Evolutionary conservation across 2,329 filamentous ascomycete species (phyloP).

Genomic region (Xylariaceae sp.): DNA sequence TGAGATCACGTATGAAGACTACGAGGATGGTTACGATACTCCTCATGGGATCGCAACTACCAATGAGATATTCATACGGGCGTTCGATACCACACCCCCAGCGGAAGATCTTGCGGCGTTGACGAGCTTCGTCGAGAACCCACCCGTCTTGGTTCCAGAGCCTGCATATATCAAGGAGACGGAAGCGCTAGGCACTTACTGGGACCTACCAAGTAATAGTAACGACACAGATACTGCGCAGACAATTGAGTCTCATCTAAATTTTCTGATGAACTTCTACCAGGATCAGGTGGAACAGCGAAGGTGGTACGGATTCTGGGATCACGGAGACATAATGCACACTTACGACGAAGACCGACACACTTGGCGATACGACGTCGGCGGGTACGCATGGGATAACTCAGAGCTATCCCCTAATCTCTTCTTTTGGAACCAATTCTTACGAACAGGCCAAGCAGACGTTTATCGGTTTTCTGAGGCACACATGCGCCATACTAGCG

Average conservation of each 20-base stretch:
- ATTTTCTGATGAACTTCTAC: constrained; percentile 58
- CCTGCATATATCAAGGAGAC: constrained; percentile 50
- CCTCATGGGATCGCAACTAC: constrained; percentile 58
- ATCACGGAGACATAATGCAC: constrained; percentile 62
- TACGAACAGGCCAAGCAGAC: constrained; percentile 55
- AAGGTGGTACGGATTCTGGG: constrained; percentile 62
- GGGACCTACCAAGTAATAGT: constrained; percentile 40
- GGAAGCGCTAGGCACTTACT: constrained; percentile 54
- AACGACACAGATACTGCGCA: constrained; percentile 27
- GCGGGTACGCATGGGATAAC: constrained; percentile 65
- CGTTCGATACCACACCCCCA: constrained; percentile 51
- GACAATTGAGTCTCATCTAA: constrained; percentile 50
- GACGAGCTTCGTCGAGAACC: constrained; percentile 46
- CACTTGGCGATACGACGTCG: constrained; percentile 61
- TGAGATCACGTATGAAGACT: constrained; percentile 64
- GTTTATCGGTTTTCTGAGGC: constrained; percentile 60
- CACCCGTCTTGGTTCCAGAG: constrained; percentile 49
- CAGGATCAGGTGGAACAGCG: constrained; percentile 53
- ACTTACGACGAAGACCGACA: constrained; percentile 59
- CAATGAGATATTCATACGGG: constrained; percentile 54
- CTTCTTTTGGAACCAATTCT: constrained; percentile 62
- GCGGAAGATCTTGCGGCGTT: constrained; percentile 44
- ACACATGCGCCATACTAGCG: constrained; percentile 55
- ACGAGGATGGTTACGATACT: constrained; percentile 52
- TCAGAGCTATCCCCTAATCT: constrained; percentile 61